Evolutionary conservation across 768 basidiomycete species (phyloP), one percentile per base, ranked within the genome.

Genomic region (Termitomyces sp.): DNA sequence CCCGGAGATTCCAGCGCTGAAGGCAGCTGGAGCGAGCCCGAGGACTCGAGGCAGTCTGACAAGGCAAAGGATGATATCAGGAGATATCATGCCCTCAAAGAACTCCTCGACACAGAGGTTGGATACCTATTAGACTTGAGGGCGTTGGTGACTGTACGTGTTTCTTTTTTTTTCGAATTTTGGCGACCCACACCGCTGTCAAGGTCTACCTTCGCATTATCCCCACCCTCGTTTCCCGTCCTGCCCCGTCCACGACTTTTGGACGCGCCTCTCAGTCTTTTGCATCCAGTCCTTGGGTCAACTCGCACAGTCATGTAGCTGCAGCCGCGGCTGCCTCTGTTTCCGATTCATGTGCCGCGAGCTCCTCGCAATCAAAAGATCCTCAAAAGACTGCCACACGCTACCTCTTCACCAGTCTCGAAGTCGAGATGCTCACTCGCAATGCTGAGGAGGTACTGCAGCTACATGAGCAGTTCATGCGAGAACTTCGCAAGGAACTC

Each of bases 101-200:
- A 98, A 72, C 75, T 98, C 41, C 78, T 98, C 26, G 77, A 82
- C 57, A 95, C 94, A 0, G 96, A 98, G 74, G 75, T 84, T 20
- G 84, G 84, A 7, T 98, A 98, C 69, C 78, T 94, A 9, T 68
- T 78, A 52, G 93, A 95, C 71, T 71, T 98, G 65, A 82, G 85
- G 59, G 81, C 81, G 9, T 78, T 98, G 45, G 88, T 93, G 56
- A 79, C 80, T 61, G 93, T 92, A 68, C 59, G 80, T 71, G 14
- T 59, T 59, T 30, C 5, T 54, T 51, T 59, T 55, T 52, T 56
- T 49, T 36, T 28, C 52, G 1, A 53, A 22, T 33, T 35, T 63
- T 48, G 8, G 43, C 50, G 16, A 45, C 49, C 26, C 50, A 28
- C 48, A 48, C 30, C 33, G 5, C 16, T 43, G 50, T 54, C 46